A percentile compares a stretch with the other conserved stretches of the same genome.
These are phyloP conservation scores for Coffea canephora DNA, from an alignment of 257 asterid species.

Conservation along the genomic window DNA sequence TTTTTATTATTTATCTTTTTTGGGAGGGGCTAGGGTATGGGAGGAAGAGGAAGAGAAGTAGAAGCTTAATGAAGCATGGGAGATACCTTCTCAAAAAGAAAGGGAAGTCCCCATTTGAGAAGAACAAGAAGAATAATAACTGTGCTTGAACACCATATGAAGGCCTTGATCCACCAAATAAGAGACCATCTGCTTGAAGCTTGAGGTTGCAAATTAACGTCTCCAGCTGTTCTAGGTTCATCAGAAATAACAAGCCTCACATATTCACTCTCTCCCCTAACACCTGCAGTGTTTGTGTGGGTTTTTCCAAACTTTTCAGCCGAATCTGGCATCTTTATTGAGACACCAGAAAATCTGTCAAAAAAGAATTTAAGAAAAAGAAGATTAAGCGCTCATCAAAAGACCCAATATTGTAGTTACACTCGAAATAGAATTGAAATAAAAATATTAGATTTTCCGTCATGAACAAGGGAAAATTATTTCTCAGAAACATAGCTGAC, in stretches of 20 bases:
- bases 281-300: constrained; percentile 17
- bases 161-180: constrained; percentile 64
- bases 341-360: constrained; percentile 54
- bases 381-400: constrained; percentile 1
- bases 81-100: constrained; percentile 65
- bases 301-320: constrained; percentile 42
- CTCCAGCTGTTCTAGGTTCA: constrained; percentile 46
- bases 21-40: not conserved
- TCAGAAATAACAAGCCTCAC: constrained; percentile 63
- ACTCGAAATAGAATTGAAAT: not conserved
- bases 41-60: not conserved
- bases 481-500: not conserved
- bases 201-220: constrained; percentile 31
- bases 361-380: constrained; percentile 12
- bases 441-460: not conserved
- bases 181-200: constrained; percentile 26
- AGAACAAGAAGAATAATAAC: constrained; percentile 35
- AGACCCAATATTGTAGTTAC: not conserved
- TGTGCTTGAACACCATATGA: constrained; percentile 38
- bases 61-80: not conserved
- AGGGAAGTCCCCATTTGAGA: constrained; percentile 73
- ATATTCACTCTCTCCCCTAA: constrained; percentile 67
- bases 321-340: constrained; percentile 54
- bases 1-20: not conserved
- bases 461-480: not conserved